phyloP scores from a whole-genome alignment of 257 asterid genomes.

The Datura wrightii region DNA sequence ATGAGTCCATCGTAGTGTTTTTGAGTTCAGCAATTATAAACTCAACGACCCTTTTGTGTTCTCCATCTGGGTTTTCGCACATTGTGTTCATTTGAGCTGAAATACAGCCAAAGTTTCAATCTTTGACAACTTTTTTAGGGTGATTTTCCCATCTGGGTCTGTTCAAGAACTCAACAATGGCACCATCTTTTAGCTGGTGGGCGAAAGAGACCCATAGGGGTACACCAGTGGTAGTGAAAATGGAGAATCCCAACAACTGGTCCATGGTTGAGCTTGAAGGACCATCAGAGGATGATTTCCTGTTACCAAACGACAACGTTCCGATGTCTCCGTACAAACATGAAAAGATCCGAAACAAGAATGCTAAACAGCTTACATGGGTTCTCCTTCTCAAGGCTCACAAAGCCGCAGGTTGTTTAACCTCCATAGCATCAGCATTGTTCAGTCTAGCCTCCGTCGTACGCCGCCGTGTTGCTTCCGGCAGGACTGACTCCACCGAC shows the following conservation, averaged over 20 bases:
- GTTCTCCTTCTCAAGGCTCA: constrained; percentile 89
- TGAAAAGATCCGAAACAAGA: constrained; percentile 77
- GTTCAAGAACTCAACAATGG: constrained; percentile 50
- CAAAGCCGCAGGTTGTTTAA: constrained; percentile 84
- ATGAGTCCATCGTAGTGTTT: background rate
- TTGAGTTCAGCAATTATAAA: background rate
- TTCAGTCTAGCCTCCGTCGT: constrained; percentile 64
- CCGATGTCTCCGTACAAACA: constrained; percentile 26
- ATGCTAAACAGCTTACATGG: constrained; percentile 97
- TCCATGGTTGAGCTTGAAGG: constrained; percentile 91
- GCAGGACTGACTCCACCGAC: constrained; percentile 72
- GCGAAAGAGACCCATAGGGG: constrained; percentile 73
- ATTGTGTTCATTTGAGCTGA: constrained; percentile 10
- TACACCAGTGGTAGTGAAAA: constrained; percentile 88
- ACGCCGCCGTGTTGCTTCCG: constrained; percentile 89
- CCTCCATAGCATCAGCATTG: constrained; percentile 80
- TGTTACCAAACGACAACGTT: constrained; percentile 42
- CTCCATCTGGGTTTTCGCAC: background rate
- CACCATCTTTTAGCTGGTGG: constrained; percentile 78
- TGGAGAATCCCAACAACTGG: constrained; percentile 98
- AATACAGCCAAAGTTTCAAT: background rate
- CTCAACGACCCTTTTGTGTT: background rate
- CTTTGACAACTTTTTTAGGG: background rate
- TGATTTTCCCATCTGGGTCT: constrained; percentile 20
- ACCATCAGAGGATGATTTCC: constrained; percentile 74